These are phyloP conservation scores for Diaporthe velutina DNA, from an alignment of 2,329 filamentous ascomycete genomes.

Conservation along the genomic window DNA sequence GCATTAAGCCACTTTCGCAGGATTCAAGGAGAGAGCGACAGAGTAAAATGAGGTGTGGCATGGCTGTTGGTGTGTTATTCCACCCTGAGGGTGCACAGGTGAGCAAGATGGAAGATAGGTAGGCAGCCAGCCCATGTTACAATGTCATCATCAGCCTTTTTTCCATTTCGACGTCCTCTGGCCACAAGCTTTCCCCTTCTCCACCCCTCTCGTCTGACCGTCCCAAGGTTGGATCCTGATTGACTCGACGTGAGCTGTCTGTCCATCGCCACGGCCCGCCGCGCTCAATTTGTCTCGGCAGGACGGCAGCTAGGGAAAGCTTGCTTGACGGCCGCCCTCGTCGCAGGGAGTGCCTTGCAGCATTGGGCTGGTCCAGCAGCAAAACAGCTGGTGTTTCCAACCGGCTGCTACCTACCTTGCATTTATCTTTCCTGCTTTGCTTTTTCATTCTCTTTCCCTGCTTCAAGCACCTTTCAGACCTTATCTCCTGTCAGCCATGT, in stretches of 20 bases:
- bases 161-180: not conserved
- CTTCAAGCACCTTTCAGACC: not conserved
- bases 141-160: not conserved
- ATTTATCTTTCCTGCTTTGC: not conserved
- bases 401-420: not conserved
- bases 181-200: not conserved
- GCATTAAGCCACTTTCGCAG: constrained; percentile 11
- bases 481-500: constrained; percentile 7
- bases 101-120: not conserved
- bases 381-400: constrained; percentile 25
- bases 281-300: constrained; percentile 19
- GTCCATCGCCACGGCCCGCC: constrained; percentile 21
- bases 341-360: constrained; percentile 14
- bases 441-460: not conserved
- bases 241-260: not conserved
- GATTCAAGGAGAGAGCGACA: not conserved
- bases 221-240: not conserved
- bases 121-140: not conserved
- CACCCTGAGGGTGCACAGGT: not conserved
- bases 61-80: not conserved
- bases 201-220: not conserved
- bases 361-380: constrained; percentile 13
- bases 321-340: not conserved
- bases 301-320: constrained; percentile 26
- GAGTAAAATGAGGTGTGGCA: constrained; percentile 9